These are phyloP conservation scores for Thraustochytrium striatum DNA, from an alignment of 352 stramenopile genomes.

Conservation along the genomic window DNA sequence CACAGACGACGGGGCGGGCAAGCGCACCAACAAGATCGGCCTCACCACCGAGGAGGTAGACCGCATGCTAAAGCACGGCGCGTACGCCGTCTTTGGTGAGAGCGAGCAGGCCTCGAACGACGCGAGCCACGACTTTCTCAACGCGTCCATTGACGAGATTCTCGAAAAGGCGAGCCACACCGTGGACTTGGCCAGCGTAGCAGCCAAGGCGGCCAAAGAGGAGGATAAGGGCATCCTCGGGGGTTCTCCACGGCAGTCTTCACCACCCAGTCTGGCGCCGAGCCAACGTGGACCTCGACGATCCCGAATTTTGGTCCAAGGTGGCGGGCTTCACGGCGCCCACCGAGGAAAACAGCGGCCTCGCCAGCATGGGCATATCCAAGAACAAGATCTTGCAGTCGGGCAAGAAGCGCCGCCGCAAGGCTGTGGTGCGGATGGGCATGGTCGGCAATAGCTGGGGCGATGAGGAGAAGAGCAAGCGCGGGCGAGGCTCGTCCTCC, in stretches of 20 bases:
- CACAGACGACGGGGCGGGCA: constrained; percentile 64
- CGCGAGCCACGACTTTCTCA: constrained; percentile 75
- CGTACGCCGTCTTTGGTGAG: constrained; percentile 88
- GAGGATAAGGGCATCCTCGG: constrained; percentile 10
- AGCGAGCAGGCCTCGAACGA: constrained; percentile 81
- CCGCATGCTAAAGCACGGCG: constrained; percentile 82
- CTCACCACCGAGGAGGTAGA: constrained; percentile 81
- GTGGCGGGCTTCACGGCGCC: constrained; percentile 65
- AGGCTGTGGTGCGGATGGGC: constrained; percentile 37
- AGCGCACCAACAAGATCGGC: constrained; percentile 61
- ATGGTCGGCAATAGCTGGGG: constrained; percentile 2
- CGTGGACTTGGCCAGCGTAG: constrained; percentile 2
- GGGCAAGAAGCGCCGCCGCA: constrained; percentile 20
- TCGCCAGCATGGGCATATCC: background rate
- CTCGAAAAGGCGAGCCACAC: constrained; percentile 43
- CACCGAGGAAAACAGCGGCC: background rate
- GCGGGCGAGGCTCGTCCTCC: background rate
- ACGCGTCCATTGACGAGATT: constrained; percentile 44
- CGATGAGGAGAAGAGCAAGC: background rate
- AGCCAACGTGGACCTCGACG: constrained; percentile 79
- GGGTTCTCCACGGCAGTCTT: constrained; percentile 88
- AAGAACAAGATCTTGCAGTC: constrained; percentile 9
- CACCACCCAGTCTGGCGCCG: constrained; percentile 54
- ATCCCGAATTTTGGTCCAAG: constrained; percentile 90
- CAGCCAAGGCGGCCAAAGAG: background rate